Percentiles rank a stretch among this genome's conserved stretches.
phyloP scores from a whole-genome alignment of 208 protist species.

The Leishmania arabica region DNA sequence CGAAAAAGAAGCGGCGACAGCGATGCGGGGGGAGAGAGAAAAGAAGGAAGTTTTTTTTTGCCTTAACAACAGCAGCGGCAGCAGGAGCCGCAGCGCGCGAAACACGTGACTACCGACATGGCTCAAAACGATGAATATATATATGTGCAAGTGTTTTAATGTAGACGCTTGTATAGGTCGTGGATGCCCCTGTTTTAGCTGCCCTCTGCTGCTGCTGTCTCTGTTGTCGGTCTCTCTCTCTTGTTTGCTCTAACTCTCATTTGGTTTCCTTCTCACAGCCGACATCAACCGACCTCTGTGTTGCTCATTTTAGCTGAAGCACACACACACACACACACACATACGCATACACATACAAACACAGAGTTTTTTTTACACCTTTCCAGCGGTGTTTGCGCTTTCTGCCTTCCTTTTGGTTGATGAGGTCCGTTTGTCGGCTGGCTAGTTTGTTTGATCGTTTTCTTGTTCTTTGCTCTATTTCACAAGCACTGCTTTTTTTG shows the following conservation, averaged over 20 bases:
- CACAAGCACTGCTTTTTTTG: background rate
- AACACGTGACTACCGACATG: too few relatives aligned
- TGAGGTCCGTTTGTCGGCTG: background rate
- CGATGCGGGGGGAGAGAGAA: background rate
- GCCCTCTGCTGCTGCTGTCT: background rate
- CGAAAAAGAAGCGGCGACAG: too few relatives aligned
- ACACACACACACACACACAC: background rate
- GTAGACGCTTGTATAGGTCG: background rate
- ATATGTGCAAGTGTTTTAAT: background rate
- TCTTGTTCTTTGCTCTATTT: background rate
- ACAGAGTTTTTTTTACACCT: background rate
- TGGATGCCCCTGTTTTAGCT: background rate
- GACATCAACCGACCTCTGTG: background rate
- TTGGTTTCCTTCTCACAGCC: background rate
- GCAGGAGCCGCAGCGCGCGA: too few relatives aligned
- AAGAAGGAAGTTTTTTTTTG: background rate
- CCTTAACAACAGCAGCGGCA: background rate
- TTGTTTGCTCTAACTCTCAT: background rate
- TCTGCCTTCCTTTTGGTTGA: background rate
- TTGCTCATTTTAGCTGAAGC: background rate
- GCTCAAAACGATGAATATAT: background rate
- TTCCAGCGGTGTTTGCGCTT: background rate
- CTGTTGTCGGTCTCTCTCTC: background rate
- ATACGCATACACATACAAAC: background rate
- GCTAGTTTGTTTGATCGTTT: background rate